Base-by-base conservation (phyloP, 306 rosid species). In the Quillaja saponaria region DNA sequence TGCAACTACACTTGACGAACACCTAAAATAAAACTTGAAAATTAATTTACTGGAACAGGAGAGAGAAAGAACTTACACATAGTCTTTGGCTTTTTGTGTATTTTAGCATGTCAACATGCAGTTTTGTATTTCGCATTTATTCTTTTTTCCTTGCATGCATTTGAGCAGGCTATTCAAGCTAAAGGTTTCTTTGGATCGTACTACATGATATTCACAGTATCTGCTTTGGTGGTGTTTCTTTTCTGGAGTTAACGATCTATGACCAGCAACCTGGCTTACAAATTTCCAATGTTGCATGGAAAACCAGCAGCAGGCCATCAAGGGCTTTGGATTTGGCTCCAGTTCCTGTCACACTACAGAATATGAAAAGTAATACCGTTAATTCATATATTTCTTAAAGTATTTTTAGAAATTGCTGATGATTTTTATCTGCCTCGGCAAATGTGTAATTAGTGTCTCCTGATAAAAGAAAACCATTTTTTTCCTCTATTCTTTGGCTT, bases 81-180 rank as follows among this genome's bases (percentile, higher is more conserved):
- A n/a, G n/a, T n/a, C n/a, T n/a, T n/a, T n/a, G n/a, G n/a, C n/a
- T n/a, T n/a, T n/a, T n/a, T n/a, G n/a, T n/a, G n/a, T n/a, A n/a
- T n/a, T n/a, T n/a, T n/a, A n/a, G n/a, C n/a, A n/a, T n/a, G n/a
- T n/a, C n/a, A n/a, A n/a, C n/a, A n/a, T n/a, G n/a, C n/a, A n/a
- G n/a, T n/a, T n/a, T n/a, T n/a, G n/a, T n/a, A 13, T 49, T 20
- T 68, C 40, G 16, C 52, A 44, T 56, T 73, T 8, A 68, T 31
- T 56, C 39, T 34, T 64, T 68, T 41, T 31, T 56, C 14, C 60
- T 63, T 20, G 44, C 69, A 69, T 71, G 42, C 58, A 34, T 31
- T 78, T 71, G 55, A 67, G 61, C 95, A 91, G 97, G 84, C 49
- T 68, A 50, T 77, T 34, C 61, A 71, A 61, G 65, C 58, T 63